Percentiles rank a stretch among this genome's conserved stretches.
These are phyloP conservation scores for Pulveroboletus sp. DNA, from an alignment of 768 basidiomycete genomes.

Conservation along the genomic window DNA sequence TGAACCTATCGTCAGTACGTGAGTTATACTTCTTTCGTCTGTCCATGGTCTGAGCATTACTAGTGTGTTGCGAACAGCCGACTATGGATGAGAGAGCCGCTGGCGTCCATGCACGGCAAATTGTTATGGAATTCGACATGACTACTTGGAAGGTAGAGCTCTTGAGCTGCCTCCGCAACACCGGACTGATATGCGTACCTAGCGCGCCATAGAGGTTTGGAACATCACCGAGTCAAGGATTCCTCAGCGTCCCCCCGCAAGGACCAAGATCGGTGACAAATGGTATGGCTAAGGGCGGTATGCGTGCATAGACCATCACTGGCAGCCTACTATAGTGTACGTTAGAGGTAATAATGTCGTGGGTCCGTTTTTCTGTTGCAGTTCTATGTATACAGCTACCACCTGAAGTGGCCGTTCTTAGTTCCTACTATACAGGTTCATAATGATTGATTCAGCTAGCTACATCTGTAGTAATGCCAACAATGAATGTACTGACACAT, in stretches of 20 bases:
- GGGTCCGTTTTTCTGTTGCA: not conserved
- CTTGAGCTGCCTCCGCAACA: not conserved
- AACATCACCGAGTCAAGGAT: constrained; percentile 74
- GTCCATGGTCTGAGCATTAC: not conserved
- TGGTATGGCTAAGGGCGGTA: constrained; percentile 59
- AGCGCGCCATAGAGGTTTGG: constrained; percentile 89
- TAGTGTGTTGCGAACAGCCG: constrained; percentile 66
- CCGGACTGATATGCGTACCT: not conserved
- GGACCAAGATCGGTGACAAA: constrained; percentile 56
- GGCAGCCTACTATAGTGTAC: constrained; percentile 16
- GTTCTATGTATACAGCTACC: not conserved
- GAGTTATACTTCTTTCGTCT: not conserved
- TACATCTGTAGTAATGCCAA: not conserved
- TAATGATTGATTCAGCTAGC: not conserved
- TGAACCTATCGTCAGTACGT: constrained; percentile 74
- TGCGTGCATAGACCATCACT: not conserved
- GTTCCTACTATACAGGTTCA: no score
- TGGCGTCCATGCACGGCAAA: constrained; percentile 73
- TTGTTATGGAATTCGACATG: constrained; percentile 91
- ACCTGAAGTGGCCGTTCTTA: no score
- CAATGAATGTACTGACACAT: not conserved
- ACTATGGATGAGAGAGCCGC: constrained; percentile 58
- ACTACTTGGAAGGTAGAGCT: constrained; percentile 75
- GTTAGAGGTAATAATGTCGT: constrained; percentile 10
- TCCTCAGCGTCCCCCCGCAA: constrained; percentile 65